A percentile compares a stretch with the other conserved stretches of the same genome.
Evolutionary conservation across 2,329 filamentous ascomycete species (phyloP).

Genomic region (Bretziella fagacearum): DNA sequence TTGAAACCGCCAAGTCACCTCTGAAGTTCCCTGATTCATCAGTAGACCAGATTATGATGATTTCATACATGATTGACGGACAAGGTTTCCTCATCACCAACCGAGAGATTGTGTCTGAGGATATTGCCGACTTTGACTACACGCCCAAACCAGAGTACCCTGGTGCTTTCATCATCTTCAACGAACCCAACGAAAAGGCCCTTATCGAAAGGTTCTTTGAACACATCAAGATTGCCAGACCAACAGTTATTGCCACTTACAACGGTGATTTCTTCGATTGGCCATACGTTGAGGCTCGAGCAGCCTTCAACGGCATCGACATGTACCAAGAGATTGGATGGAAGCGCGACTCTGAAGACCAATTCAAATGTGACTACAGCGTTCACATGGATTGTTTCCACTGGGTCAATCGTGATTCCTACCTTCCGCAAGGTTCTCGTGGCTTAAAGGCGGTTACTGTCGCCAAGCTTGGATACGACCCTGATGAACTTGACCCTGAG

Average conservation of each 20-base stretch:
- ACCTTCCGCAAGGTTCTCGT: slow-evolving; percentile 90
- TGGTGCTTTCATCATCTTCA: slow-evolving; percentile 94
- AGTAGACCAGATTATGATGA: slow-evolving; percentile 98
- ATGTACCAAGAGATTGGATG: slow-evolving; percentile 99
- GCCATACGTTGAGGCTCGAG: slow-evolving; percentile 90
- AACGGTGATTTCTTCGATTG: slow-evolving; percentile 99
- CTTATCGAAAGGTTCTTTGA: slow-evolving; percentile 84
- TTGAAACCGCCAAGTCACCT: slow-evolving; percentile 89
- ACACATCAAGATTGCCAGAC: slow-evolving; percentile 85
- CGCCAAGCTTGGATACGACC: slow-evolving; percentile 94
- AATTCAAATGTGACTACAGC: slow-evolving; percentile 90
- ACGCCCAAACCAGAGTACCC: slow-evolving; percentile 93
- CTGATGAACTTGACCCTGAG: slow-evolving; percentile 92
- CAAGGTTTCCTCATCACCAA: slow-evolving; percentile 97
- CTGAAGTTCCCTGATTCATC: slow-evolving; percentile 92
- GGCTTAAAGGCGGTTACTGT: slow-evolving; percentile 95
- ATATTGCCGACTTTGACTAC: slow-evolving; percentile 96
- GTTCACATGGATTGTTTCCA: slow-evolving; percentile 98
- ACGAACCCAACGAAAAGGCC: slow-evolving; percentile 82
- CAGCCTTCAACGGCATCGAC: slow-evolving; percentile 87
- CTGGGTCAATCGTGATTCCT: slow-evolving; percentile 98
- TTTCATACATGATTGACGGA: slow-evolving; percentile 99
- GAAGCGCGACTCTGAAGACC: slow-evolving; percentile 84
- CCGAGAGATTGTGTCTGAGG: slow-evolving; percentile 90
- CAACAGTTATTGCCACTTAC: slow-evolving; percentile 98